Evolutionary conservation across 768 basidiomycete species (phyloP), one percentile per base, ranked within the genome.

Genomic region (Trametes coccinea): DNA sequence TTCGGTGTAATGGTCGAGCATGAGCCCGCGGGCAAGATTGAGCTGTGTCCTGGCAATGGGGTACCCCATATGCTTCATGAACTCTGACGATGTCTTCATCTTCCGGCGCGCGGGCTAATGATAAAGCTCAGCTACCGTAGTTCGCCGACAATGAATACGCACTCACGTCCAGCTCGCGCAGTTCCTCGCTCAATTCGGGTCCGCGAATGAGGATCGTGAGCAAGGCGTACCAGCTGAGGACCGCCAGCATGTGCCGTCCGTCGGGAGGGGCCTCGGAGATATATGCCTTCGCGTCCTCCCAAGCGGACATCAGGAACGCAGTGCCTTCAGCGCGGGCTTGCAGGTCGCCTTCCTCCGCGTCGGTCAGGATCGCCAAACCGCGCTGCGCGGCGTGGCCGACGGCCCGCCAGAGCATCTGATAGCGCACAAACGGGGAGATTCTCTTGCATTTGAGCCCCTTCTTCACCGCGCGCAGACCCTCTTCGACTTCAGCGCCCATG

Each of bases 371-470:
- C 37, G 11, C 37, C 27, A 57, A 17, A 7, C 56, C 56, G 17
- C 46, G 56, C 30, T 51, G 57, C 4, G 49, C 48, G 13, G 49
- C 57, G 10, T 58, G 57, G 41, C 82, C 81, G 4, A 85, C 81
- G 0, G 86, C 82, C 16, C 87, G 81, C 63, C 84, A 82, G 73
- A 86, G 77, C 71, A 88, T 70, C 68, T 80, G 80, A 60, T 79
- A 80, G 44, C 78, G 79, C 3, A 89, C 70, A 59, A 88, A 89
- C 2, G 82, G 79, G 8, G 85, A 80, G 14, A 77, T 79, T 13
- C 76, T 68, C 58, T 77, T 78, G 73, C 83, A 82, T 67, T 84
- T 86, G 64, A 88, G 63, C 0, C 88, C 87, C 68, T 88, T 84
- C 77, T 88, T 87, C 60, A 84, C 81, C 0, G 79, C 82, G 7